Evolutionary conservation across 192 early-diverging fungal genomes (phyloP).

Genomic region (Tieghemiomyces parasiticus): DNA sequence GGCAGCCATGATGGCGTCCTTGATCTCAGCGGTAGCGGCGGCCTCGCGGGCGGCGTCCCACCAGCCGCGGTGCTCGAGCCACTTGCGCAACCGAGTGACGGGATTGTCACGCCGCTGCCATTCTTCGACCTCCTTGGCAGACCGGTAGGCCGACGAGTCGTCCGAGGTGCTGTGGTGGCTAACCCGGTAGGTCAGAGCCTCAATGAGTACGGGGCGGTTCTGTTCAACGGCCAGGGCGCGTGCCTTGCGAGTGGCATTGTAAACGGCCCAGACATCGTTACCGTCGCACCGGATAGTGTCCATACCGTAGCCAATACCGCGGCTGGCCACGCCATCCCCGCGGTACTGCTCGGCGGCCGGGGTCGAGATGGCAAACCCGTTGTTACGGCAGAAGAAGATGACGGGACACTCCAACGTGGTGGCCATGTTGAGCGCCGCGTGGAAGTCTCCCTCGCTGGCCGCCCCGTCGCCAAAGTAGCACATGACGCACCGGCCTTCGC

Average conservation of each 20-base stretch:
- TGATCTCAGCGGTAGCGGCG: constrained; percentile 45
- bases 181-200: constrained; percentile 96
- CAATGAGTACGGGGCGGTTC: constrained; percentile 81
- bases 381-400: constrained; percentile 96
- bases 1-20: constrained; percentile 57
- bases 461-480: constrained; percentile 99
- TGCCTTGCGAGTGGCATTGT: constrained; percentile 77
- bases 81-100: constrained; percentile 75
- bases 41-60: constrained; percentile 44
- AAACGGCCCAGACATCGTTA: constrained; percentile 98
- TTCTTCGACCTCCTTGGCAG: constrained; percentile 80
- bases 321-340: constrained; percentile 90
- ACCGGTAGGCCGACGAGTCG: constrained; percentile 90
- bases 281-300: constrained; percentile 95
- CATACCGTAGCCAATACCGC: constrained; percentile 95
- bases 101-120: constrained; percentile 83
- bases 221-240: constrained; percentile 66
- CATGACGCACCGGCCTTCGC: constrained; percentile 62
- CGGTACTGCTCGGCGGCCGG: constrained; percentile 90
- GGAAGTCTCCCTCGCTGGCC: constrained; percentile 95
- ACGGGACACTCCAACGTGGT: constrained; percentile 80
- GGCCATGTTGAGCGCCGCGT: constrained; percentile 95
- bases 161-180: constrained; percentile 97
- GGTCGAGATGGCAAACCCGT: constrained; percentile 97
- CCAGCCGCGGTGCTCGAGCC: constrained; percentile 69